These are phyloP conservation scores for Quercus lobata DNA, from an alignment of 331 rosid genomes.

Conservation along the genomic window DNA sequence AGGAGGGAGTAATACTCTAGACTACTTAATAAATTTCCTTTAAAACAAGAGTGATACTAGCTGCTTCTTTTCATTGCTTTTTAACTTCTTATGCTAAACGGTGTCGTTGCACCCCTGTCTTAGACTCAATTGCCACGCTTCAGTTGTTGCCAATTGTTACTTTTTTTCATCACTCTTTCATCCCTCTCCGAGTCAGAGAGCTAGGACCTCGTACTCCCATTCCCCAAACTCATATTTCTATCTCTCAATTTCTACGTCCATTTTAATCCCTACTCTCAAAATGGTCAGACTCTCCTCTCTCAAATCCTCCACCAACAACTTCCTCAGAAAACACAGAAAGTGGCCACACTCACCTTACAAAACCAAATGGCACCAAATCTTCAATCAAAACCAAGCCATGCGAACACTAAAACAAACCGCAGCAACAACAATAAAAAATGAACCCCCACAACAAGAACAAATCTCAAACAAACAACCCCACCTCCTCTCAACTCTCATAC, in stretches of 20 bases:
- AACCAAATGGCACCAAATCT: slow-evolving; percentile 63
- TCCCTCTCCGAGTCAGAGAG: too few relatives aligned
- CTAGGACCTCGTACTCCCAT: background rate
- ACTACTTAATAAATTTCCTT: too few relatives aligned
- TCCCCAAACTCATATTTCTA: background rate
- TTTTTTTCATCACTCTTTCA: too few relatives aligned
- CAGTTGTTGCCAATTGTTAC: too few relatives aligned
- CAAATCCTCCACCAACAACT: slow-evolving; percentile 48
- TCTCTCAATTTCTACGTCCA: background rate
- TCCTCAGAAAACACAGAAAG: slow-evolving; percentile 64
- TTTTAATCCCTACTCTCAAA: background rate
- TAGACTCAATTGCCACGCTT: too few relatives aligned
- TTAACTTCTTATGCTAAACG: too few relatives aligned
- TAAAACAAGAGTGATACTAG: too few relatives aligned
- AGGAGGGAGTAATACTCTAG: too few relatives aligned
- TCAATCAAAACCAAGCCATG: slow-evolving; percentile 57
- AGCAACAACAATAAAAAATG: background rate
- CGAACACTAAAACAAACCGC: slow-evolving; percentile 42
- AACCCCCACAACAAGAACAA: background rate
- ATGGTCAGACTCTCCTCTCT: slow-evolving; percentile 57
- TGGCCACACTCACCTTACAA: slow-evolving; percentile 75
- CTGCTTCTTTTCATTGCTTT: too few relatives aligned
- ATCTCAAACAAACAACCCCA: slow-evolving; percentile 22
- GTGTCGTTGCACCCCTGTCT: too few relatives aligned
- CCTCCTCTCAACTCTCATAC: slow-evolving; percentile 55